Evolutionary conservation across 2,329 filamentous ascomycete genomes (phyloP).

Genomic region (Shiraia bambusicola): DNA sequence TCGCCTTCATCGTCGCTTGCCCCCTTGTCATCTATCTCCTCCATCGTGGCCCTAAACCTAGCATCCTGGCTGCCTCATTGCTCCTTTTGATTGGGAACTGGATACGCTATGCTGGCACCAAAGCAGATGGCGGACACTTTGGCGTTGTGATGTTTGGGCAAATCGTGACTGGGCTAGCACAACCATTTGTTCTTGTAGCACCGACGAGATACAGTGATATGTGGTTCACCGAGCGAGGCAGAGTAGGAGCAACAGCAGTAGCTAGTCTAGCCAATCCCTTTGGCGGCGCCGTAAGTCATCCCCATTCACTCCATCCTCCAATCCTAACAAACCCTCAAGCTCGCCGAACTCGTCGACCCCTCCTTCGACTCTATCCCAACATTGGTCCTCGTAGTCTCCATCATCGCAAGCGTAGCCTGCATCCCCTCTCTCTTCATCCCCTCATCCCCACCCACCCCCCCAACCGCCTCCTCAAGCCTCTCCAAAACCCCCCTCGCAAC

Average conservation of each 20-base stretch:
- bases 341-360: constrained; percentile 81
- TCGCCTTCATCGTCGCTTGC: constrained; percentile 73
- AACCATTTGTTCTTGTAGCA: constrained; percentile 88
- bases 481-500: constrained; percentile 54
- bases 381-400: constrained; percentile 81
- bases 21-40: constrained; percentile 74
- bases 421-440: constrained; percentile 83
- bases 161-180: constrained; percentile 82
- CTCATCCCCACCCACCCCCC: constrained; percentile 72
- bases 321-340: constrained; percentile 22
- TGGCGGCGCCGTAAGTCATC: constrained; percentile 68
- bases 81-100: constrained; percentile 84
- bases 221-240: constrained; percentile 85
- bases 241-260: constrained; percentile 84
- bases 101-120: constrained; percentile 78
- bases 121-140: constrained; percentile 62
- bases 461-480: constrained; percentile 65
- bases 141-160: constrained; percentile 86
- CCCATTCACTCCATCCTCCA: neutral
- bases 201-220: constrained; percentile 90
- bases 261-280: constrained; percentile 86
- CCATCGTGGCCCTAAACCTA: constrained; percentile 75
- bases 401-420: constrained; percentile 72
- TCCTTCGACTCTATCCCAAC: constrained; percentile 73
- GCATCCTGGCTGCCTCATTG: constrained; percentile 71